These are phyloP conservation scores for Vararia minispora DNA, from an alignment of 768 basidiomycete genomes.

Conservation along the genomic window DNA sequence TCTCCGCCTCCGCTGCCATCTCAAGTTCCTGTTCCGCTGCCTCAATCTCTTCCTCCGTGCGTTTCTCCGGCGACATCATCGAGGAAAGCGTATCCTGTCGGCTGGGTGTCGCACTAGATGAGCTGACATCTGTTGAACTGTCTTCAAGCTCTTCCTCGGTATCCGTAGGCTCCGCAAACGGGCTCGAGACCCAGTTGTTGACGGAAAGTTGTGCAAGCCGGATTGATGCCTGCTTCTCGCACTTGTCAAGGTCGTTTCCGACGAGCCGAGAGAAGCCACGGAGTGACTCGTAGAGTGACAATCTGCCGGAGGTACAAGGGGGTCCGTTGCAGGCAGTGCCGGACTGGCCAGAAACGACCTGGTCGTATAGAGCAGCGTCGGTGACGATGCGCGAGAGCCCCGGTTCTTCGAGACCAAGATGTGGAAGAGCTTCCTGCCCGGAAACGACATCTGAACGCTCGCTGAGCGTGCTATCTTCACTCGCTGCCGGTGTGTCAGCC, in stretches of 20 bases:
- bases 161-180: slow-evolving; percentile 11
- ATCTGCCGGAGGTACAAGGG: background rate
- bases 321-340: background rate
- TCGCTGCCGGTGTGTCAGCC: too few species aligned
- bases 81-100: too few species aligned
- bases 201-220: slow-evolving; percentile 29
- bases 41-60: too few species aligned
- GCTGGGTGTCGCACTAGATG: too few species aligned
- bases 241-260: slow-evolving; percentile 26
- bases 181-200: slow-evolving; percentile 21
- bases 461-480: too few species aligned
- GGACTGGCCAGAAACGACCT: slow-evolving; percentile 20
- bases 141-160: slow-evolving; percentile 17
- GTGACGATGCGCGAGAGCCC: slow-evolving; percentile 26
- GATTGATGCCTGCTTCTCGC: slow-evolving; percentile 24
- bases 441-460: too few species aligned
- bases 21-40: slow-evolving; percentile 14
- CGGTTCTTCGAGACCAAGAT: too few species aligned
- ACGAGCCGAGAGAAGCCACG: slow-evolving; percentile 32
- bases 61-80: slow-evolving; percentile 14
- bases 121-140: too few species aligned
- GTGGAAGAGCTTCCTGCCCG: too few species aligned
- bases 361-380: slow-evolving; percentile 28
- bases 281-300: slow-evolving; percentile 14
- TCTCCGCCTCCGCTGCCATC: slow-evolving; percentile 14